Evolutionary conservation across 2,329 filamentous ascomycete genomes (phyloP).

Genomic region (Chaetomium strumarium): DNA sequence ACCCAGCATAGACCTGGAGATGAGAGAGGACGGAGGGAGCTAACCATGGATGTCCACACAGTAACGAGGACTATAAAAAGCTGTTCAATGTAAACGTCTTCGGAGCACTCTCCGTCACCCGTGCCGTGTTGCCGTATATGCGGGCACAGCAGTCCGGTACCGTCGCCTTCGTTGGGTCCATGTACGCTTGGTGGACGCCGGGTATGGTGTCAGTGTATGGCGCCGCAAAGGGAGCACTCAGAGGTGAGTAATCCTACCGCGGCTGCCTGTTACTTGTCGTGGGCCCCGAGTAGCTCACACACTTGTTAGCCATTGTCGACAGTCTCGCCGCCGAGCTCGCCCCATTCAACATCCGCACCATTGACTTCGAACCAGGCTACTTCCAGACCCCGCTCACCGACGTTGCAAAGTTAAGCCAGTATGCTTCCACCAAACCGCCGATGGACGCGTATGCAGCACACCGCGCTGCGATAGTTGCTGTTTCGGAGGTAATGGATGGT

Average conservation of each 20-base stretch:
- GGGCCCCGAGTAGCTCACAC: too few species aligned
- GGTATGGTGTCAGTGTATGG: conserved; percentile 5
- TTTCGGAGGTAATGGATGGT: neutral
- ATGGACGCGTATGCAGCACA: conserved; percentile 2
- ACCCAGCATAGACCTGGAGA: too few species aligned
- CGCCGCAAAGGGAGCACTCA: conserved; percentile 5
- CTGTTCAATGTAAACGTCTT: conserved; percentile 24
- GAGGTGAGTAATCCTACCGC: neutral
- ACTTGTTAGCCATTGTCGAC: conserved; percentile 14
- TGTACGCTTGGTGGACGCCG: conserved; percentile 11
- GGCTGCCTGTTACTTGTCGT: neutral
- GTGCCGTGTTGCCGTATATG: conserved; percentile 23
- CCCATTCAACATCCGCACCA: conserved; percentile 14
- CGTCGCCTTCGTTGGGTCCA: conserved; percentile 23
- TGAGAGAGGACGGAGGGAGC: neutral
- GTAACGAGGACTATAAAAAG: neutral
- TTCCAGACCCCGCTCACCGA: conserved; percentile 11
- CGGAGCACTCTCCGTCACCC: conserved; percentile 20
- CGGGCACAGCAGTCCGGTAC: conserved; percentile 13
- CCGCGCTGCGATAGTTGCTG: neutral
- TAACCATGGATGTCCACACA: neutral
- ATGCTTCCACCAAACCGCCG: neutral
- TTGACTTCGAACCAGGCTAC: conserved; percentile 17
- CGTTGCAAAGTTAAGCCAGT: neutral
- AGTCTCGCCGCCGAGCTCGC: conserved; percentile 13